Evolutionary conservation across 148 eudicot genomes (phyloP).

Genomic region (Rhododendron griersonianum): DNA sequence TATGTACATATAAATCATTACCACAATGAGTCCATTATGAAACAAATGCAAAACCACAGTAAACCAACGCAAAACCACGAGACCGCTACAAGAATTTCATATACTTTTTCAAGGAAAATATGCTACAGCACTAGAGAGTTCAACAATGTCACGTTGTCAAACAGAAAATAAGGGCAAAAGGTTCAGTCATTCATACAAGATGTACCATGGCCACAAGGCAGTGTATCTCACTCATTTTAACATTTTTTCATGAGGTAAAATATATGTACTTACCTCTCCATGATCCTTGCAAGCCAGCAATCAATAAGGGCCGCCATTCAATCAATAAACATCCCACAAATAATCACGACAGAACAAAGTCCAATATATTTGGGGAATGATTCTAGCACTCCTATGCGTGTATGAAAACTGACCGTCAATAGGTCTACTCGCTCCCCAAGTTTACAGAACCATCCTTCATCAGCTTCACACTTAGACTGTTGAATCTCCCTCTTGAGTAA

Average conservation of each 20-base stretch:
- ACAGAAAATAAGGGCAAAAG: slow-evolving; percentile 5
- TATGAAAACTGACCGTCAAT: slow-evolving; percentile 18
- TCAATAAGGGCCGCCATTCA: slow-evolving; percentile 19
- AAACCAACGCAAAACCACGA: neutral
- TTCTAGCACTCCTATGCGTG: slow-evolving; percentile 20
- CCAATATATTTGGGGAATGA: slow-evolving; percentile 37
- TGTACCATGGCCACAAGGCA: slow-evolving; percentile 10
- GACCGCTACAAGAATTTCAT: neutral
- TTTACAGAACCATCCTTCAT: slow-evolving; percentile 8
- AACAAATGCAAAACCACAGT: neutral
- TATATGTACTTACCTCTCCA: slow-evolving; percentile 23
- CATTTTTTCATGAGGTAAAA: slow-evolving; percentile 20
- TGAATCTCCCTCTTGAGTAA: slow-evolving; percentile 94
- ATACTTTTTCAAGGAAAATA: neutral
- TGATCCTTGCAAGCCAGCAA: slow-evolving; percentile 26
- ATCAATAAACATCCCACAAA: slow-evolving; percentile 25
- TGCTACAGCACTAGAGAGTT: slow-evolving; percentile 4
- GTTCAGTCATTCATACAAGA: slow-evolving; percentile 19
- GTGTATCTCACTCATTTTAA: slow-evolving; percentile 14
- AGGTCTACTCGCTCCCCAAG: slow-evolving; percentile 50
- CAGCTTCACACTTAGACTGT: slow-evolving; percentile 77
- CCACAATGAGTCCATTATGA: neutral
- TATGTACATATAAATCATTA: neutral
- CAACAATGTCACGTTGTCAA: neutral
- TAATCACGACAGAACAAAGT: slow-evolving; percentile 31